These are phyloP conservation scores for Laguncularia racemosa DNA, from an alignment of 345 rosid genomes.

Conservation along the genomic window DNA sequence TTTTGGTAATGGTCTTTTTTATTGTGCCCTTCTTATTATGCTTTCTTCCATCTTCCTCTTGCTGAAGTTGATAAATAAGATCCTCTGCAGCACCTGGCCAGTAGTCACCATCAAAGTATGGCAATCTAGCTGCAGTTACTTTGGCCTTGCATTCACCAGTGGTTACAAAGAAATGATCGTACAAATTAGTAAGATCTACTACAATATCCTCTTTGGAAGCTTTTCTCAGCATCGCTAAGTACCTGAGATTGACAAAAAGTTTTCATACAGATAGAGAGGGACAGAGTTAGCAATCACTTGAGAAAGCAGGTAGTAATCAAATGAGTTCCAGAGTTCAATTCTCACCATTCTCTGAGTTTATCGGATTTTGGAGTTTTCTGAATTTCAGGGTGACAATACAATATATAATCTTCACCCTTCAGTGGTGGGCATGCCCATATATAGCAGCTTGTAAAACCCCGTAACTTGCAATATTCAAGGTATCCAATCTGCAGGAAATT, in stretches of 20 bases:
- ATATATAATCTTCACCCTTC: slow-evolving; percentile 97
- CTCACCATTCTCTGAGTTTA: slow-evolving; percentile 96
- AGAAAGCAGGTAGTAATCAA: neutral
- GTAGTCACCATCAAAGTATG: slow-evolving; percentile 99
- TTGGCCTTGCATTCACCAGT: slow-evolving; percentile 84
- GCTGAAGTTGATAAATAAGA: slow-evolving; percentile 75
- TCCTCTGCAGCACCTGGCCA: slow-evolving; percentile 99
- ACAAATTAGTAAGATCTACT: slow-evolving; percentile 71
- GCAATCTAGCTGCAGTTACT: slow-evolving; percentile 97
- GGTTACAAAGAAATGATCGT: slow-evolving; percentile 85
- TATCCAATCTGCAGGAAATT: slow-evolving; percentile 75
- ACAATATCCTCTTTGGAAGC: slow-evolving; percentile 84
- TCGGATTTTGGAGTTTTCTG: slow-evolving; percentile 99
- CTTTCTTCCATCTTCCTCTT: slow-evolving; percentile 94
- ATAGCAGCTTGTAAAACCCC: slow-evolving; percentile 99
- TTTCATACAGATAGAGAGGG: slow-evolving; percentile 6
- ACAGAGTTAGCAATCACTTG: slow-evolving; percentile 10
- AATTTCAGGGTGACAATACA: slow-evolving; percentile 99
- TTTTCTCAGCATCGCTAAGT: slow-evolving; percentile 79
- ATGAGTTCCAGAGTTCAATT: slow-evolving; percentile 7
- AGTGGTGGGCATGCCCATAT: slow-evolving; percentile 99
- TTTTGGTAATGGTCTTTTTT: slow-evolving; percentile 85
- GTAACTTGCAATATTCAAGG: slow-evolving; percentile 93
- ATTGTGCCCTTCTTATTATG: slow-evolving; percentile 73
- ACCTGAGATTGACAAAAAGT: slow-evolving; percentile 46